Base-by-base conservation (phyloP, 805 yeast species). In the Ogataea degrootiae region DNA sequence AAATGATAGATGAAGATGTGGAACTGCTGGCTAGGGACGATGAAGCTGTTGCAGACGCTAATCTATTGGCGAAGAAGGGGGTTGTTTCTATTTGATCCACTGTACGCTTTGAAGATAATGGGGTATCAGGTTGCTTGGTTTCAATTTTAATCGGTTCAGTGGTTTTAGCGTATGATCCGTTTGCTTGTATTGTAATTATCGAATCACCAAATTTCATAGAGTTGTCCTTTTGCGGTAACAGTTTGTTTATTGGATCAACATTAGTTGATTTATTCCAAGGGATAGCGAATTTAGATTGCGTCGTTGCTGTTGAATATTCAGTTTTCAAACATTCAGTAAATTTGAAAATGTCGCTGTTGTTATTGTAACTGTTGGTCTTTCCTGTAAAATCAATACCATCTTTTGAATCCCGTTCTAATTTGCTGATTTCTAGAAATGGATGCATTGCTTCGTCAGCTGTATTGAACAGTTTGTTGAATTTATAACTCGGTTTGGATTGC, bases 381-480 rank as follows among this genome's bases (percentile, higher is more conserved):
- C 36, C 9, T 4, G 56, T 56, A 45, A 38, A 54, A 29, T 57
- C 61, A 35, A 57, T 54, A 6, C 54, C 55, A 42, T 57, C 61
- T 21, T 44, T 48, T n/a, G 55, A 41, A 26, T 40, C 48, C 29
- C 37, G 21, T 11, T 19, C 38, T 15, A 40, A n/a, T 12, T 42
- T 21, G 26, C 43, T 17, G 12, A 45, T 26, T 8, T 44, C 45
- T 14, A 55, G 23, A 33, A 45, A 41, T 7, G 61, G 60, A 34
- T 54, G 54, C 58, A 57, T 56, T 5, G 49, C 36, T 5, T 51
- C 48, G 15, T 38, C 42, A 5, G 23, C 39, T 7, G 33, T 23
- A 5, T 26, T 22, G 19, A 35, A 55, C n/a, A 49, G 33, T 15
- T 29, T 38, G 5, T 33, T 19, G 33, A 53, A 52, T 16, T 42